Conservation (phyloP, 495 filamentous ascomycete genomes). For the Penicillium soppii region DNA sequence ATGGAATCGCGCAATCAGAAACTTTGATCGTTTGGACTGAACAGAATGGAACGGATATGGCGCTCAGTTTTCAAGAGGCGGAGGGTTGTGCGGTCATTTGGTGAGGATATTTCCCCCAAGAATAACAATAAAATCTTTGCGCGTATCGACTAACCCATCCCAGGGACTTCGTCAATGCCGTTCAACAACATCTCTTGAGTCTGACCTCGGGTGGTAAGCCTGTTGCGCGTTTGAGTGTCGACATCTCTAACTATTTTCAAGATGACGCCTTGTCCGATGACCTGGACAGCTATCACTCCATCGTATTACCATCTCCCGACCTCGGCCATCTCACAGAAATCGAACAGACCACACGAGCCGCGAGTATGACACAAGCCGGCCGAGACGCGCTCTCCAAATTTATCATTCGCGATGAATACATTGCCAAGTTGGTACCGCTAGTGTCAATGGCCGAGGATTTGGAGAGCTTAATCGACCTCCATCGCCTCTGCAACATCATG, state of each 20-base stretch:
- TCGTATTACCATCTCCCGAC: conserved; percentile 74
- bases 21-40: conserved; percentile 99
- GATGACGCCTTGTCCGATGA: conserved; percentile 94
- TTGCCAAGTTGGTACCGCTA: conserved; percentile 79
- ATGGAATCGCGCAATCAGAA: conserved; percentile 54
- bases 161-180: conserved; percentile 88
- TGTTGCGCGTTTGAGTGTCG: neutral
- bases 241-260: conserved; percentile 24
- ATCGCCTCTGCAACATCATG: conserved; percentile 96
- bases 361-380: conserved; percentile 69
- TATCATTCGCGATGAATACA: conserved; percentile 81
- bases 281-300: conserved; percentile 65
- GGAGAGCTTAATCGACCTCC: conserved; percentile 80
- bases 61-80: conserved; percentile 95
- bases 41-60: conserved; percentile 85
- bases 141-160: conserved; percentile 10
- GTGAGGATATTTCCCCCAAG: conserved; percentile 54
- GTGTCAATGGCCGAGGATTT: conserved; percentile 87
- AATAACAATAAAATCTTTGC: conserved; percentile 3
- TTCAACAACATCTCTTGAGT: conserved; percentile 67
- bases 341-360: conserved; percentile 73
- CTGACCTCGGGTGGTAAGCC: conserved; percentile 51
- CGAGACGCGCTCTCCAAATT: conserved; percentile 89
- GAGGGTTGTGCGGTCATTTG: conserved; percentile 93
- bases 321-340: conserved; percentile 80